Evolutionary conservation across 768 basidiomycete species (phyloP).

Genomic region (Multifurca ochricompacta): DNA sequence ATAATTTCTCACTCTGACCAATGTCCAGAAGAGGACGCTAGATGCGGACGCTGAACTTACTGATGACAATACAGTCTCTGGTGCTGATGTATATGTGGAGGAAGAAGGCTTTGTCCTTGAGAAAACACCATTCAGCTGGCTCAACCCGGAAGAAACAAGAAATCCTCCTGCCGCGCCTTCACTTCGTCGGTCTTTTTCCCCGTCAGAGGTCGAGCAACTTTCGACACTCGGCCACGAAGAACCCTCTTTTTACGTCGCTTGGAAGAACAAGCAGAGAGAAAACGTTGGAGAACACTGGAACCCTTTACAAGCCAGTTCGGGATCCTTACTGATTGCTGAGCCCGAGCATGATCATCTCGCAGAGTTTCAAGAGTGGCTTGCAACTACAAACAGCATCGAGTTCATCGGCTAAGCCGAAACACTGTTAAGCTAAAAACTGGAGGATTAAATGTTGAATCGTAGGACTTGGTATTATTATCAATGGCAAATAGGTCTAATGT

Average conservation of each 20-base stretch:
- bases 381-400: slow-evolving; percentile 15
- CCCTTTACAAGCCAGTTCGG: background rate
- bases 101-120: slow-evolving; percentile 29
- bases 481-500: background rate
- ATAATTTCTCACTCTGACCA: background rate
- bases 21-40: background rate
- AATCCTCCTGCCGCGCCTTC: background rate
- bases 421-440: background rate
- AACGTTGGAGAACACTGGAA: slow-evolving; percentile 10
- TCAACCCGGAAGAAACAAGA: slow-evolving; percentile 1
- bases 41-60: background rate
- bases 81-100: background rate
- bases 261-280: slow-evolving; percentile 10
- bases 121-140: slow-evolving; percentile 27
- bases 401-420: background rate
- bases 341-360: slow-evolving; percentile 43
- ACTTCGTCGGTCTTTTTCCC: background rate
- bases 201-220: background rate
- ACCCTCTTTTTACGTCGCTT: slow-evolving; percentile 10
- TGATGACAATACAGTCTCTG: background rate
- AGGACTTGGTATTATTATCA: background rate
- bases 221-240: slow-evolving; percentile 3
- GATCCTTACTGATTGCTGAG: background rate
- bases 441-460: background rate
- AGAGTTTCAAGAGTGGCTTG: slow-evolving; percentile 41